Percentiles rank a stretch among this genome's conserved stretches.
Conservation (phyloP, 345 rosid genomes). For the Aquilaria yunnanensis region DNA sequence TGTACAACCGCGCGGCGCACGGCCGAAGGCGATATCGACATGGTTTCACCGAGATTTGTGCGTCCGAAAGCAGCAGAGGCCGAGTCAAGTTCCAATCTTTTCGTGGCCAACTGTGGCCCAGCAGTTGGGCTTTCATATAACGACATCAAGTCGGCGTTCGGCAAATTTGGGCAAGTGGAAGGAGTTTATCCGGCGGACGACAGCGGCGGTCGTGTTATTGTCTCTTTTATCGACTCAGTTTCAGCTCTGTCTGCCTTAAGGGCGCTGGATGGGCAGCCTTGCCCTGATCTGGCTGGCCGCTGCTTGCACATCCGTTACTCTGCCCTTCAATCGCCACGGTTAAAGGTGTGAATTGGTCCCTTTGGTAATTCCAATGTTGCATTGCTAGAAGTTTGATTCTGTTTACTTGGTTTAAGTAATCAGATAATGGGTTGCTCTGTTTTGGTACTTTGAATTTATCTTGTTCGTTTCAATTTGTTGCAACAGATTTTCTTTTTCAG, state of each 20-base stretch:
- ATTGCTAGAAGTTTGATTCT: background rate
- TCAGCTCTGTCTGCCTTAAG: slow-evolving; percentile 61
- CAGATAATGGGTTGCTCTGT: too few species aligned
- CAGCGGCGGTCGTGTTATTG: slow-evolving; percentile 78
- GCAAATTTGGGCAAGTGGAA: slow-evolving; percentile 52
- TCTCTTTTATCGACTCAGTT: slow-evolving; percentile 38
- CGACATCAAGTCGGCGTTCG: slow-evolving; percentile 46
- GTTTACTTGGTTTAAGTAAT: background rate
- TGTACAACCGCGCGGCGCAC: too few species aligned
- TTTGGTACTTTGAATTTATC: background rate
- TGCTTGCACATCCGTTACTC: slow-evolving; percentile 72
- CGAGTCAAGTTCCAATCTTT: slow-evolving; percentile 47
- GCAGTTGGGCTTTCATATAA: slow-evolving; percentile 66
- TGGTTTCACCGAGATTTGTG: slow-evolving; percentile 55
- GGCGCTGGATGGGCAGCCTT: slow-evolving; percentile 46
- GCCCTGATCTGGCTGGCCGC: slow-evolving; percentile 61
- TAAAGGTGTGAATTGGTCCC: slow-evolving; percentile 29
- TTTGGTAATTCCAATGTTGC: background rate
- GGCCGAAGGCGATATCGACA: background rate
- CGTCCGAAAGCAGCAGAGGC: slow-evolving; percentile 38
- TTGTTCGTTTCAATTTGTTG: background rate
- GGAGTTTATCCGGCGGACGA: slow-evolving; percentile 85
- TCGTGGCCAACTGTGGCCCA: slow-evolving; percentile 94
- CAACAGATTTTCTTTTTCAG: too few species aligned
- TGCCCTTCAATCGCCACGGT: slow-evolving; percentile 37